These are phyloP conservation scores for Dittrichia graveolens DNA, from an alignment of 129 eudicot species.

Conservation along the genomic window DNA sequence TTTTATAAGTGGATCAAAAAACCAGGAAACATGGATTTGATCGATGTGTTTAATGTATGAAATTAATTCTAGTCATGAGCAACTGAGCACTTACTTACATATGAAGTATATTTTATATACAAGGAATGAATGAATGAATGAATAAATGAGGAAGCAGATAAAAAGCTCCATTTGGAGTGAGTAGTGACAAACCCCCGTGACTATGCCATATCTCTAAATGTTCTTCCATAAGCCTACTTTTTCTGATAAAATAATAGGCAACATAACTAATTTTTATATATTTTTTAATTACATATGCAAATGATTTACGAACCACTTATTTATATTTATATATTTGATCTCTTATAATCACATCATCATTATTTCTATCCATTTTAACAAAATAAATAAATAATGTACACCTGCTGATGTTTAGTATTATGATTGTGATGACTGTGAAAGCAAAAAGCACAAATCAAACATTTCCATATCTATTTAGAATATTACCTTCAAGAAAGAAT, in stretches of 20 bases:
- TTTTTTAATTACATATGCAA: neutral
- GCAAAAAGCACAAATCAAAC: too few species aligned
- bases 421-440: too few species aligned
- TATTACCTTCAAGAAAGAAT: too few species aligned
- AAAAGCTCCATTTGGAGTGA: constrained; percentile 33
- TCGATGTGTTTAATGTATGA: too few species aligned
- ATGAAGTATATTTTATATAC: constrained; percentile 22
- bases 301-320: neutral
- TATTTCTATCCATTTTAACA: neutral
- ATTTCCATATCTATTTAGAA: too few species aligned
- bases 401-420: too few species aligned
- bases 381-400: too few species aligned
- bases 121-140: neutral
- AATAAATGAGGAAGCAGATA: constrained; percentile 8
- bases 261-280: neutral
- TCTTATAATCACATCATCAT: constrained; percentile 16
- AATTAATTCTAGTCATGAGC: too few species aligned
- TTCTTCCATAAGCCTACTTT: constrained; percentile 37
- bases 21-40: too few species aligned
- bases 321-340: neutral
- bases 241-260: constrained; percentile 27
- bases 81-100: constrained; percentile 9
- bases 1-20: too few species aligned
- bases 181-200: constrained; percentile 44
- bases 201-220: constrained; percentile 44